Conservation (phyloP, 768 basidiomycete species). For the Pluteus cervinus region DNA sequence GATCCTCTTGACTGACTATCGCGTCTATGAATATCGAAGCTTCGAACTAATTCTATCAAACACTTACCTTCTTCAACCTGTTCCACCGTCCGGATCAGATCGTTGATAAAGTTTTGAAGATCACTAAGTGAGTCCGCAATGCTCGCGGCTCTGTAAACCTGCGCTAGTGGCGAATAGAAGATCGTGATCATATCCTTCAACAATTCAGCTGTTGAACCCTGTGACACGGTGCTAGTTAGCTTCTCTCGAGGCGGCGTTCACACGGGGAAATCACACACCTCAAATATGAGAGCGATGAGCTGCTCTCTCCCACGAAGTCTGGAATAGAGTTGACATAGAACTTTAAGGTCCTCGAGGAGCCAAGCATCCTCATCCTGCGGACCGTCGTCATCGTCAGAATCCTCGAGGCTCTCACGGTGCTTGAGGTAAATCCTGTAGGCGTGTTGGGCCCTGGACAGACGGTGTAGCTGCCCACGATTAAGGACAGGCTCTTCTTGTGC, state of each 20-base stretch:
- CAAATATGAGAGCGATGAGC: slow-evolving; percentile 89
- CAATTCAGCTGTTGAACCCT: slow-evolving; percentile 94
- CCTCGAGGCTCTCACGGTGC: slow-evolving; percentile 51
- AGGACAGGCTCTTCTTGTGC: slow-evolving; percentile 72
- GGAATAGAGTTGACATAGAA: slow-evolving; percentile 75
- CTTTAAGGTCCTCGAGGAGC: slow-evolving; percentile 87
- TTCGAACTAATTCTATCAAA: slow-evolving; percentile 2
- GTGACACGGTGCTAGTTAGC: slow-evolving; percentile 1
- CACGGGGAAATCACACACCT: slow-evolving; percentile 42
- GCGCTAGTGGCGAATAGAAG: slow-evolving; percentile 93
- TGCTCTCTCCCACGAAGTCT: slow-evolving; percentile 85
- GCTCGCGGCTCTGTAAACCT: slow-evolving; percentile 95
- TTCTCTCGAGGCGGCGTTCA: neutral
- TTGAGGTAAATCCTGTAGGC: slow-evolving; percentile 75
- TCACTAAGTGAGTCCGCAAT: slow-evolving; percentile 92
- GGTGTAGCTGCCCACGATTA: slow-evolving; percentile 71
- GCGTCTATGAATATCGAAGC: neutral
- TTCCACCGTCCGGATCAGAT: slow-evolving; percentile 93
- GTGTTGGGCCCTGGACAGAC: slow-evolving; percentile 69
- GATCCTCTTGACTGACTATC: slow-evolving; percentile 82
- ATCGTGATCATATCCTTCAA: slow-evolving; percentile 99
- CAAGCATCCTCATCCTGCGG: slow-evolving; percentile 94
- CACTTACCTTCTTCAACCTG: slow-evolving; percentile 80
- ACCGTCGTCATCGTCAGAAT: slow-evolving; percentile 92
- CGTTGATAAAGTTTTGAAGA: slow-evolving; percentile 90